Percentiles rank a stretch among this genome's conserved stretches.
Conservation (phyloP, 306 rosid species). For the Lotus japonicus region DNA sequence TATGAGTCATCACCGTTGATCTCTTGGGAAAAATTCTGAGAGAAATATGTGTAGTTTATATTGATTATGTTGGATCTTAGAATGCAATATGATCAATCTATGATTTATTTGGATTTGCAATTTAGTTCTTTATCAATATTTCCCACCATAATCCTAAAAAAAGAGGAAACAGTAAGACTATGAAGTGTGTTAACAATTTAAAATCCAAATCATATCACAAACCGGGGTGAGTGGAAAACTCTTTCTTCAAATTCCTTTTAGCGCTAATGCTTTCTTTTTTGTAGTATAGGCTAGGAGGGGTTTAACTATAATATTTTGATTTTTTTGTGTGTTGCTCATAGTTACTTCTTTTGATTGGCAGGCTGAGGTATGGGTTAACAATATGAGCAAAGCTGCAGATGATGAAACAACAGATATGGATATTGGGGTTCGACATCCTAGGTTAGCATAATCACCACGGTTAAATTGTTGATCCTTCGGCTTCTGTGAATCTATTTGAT, state of each 20-base stretch:
- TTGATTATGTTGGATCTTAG: neutral
- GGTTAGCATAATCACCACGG: slow-evolving; percentile 34
- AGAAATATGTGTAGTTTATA: neutral
- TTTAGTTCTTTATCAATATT: neutral
- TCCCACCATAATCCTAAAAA: neutral
- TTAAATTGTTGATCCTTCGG: neutral
- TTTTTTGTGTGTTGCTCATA: neutral
- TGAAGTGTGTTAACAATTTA: neutral
- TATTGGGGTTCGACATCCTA: slow-evolving; percentile 41
- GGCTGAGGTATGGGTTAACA: slow-evolving; percentile 77
- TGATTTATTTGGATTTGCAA: neutral
- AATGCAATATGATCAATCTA: neutral
- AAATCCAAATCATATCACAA: neutral
- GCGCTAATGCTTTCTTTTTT: neutral
- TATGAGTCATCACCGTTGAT: too few species aligned
- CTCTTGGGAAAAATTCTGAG: neutral
- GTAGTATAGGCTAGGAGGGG: neutral
- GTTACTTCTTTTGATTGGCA: slow-evolving; percentile 29
- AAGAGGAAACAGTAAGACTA: neutral
- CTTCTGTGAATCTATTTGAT: neutral
- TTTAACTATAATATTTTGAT: neutral
- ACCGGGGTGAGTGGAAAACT: neutral
- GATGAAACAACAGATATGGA: slow-evolving; percentile 36
- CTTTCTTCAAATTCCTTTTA: neutral
- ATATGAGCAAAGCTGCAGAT: slow-evolving; percentile 49